A percentile compares a stretch with the other conserved stretches of the same genome.
These are phyloP conservation scores for Corymbia citriodora DNA, from an alignment of 441 rosid genomes.

Conservation along the genomic window DNA sequence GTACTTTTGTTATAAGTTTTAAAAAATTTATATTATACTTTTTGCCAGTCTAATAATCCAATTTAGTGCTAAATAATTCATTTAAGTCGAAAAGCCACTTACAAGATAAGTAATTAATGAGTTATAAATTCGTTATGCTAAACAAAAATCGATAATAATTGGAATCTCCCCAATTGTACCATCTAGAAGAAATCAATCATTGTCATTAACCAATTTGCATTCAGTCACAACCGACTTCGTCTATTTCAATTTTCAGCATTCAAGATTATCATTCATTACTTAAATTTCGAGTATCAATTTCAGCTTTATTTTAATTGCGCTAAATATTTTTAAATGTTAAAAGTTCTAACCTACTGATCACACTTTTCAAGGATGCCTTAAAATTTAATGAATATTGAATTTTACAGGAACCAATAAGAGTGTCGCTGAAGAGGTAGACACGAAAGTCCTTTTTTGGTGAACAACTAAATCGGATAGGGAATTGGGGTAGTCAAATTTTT, in stretches of 20 bases:
- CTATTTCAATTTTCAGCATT: background rate
- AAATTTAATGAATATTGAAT: background rate
- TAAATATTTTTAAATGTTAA: background rate
- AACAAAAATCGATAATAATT: background rate
- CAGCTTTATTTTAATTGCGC: background rate
- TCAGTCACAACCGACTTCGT: fast-evolving
- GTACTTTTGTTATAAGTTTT: fast-evolving
- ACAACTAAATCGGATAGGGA: background rate
- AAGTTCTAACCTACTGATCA: fast-evolving
- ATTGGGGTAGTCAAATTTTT: background rate
- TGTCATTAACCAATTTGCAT: background rate
- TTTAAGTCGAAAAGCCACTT: too few species aligned
- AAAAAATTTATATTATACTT: background rate
- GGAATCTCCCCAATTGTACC: background rate
- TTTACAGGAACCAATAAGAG: too few species aligned
- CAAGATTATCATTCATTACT: background rate
- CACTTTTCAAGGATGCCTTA: background rate
- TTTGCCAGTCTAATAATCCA: fast-evolving
- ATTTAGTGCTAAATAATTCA: background rate
- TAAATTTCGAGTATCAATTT: background rate
- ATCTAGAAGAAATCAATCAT: background rate
- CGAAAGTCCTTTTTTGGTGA: fast-evolving
- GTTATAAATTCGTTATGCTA: background rate
- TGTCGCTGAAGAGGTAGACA: background rate
- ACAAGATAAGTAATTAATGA: too few species aligned